Conservation (phyloP, 495 filamentous ascomycete species). For the Coniosporium apollinis region DNA sequence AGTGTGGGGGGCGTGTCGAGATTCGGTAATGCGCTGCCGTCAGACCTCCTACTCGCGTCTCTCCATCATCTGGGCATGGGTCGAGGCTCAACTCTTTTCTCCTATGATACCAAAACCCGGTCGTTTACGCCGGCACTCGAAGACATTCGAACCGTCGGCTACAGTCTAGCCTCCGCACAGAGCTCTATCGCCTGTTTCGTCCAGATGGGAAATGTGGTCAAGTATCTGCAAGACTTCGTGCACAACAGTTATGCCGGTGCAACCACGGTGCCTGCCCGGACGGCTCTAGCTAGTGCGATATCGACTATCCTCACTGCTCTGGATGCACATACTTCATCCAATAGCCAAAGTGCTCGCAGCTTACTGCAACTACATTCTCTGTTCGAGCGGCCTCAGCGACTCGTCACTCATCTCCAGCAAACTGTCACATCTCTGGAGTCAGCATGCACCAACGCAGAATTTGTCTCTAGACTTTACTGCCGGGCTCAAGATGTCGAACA, state of each 20-base stretch:
- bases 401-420: constrained; percentile 43
- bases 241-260: constrained; percentile 23
- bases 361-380: constrained; percentile 53
- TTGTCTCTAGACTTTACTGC: constrained; percentile 51
- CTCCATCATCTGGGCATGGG: constrained; percentile 63
- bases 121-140: constrained; percentile 40
- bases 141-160: constrained; percentile 49
- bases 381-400: constrained; percentile 42
- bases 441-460: constrained; percentile 44
- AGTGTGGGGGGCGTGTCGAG: too few species aligned
- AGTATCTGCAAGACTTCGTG: constrained; percentile 35
- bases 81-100: constrained; percentile 63
- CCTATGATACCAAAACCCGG: constrained; percentile 39
- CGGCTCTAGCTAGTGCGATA: constrained; percentile 46
- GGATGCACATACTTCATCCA: too few species aligned
- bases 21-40: constrained; percentile 11
- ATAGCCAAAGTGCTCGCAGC: constrained; percentile 32
- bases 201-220: constrained; percentile 40
- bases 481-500: constrained; percentile 47
- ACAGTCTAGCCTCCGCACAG: constrained; percentile 39
- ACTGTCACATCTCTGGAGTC: constrained; percentile 39
- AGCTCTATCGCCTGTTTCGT: constrained; percentile 40
- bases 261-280: constrained; percentile 29
- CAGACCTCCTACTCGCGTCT: constrained; percentile 39
- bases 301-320: constrained; percentile 37